Evolutionary conservation across 495 filamentous ascomycete species (phyloP), one percentile per base, ranked within the genome.

Genomic region (Antarctomyces pellizariae): DNA sequence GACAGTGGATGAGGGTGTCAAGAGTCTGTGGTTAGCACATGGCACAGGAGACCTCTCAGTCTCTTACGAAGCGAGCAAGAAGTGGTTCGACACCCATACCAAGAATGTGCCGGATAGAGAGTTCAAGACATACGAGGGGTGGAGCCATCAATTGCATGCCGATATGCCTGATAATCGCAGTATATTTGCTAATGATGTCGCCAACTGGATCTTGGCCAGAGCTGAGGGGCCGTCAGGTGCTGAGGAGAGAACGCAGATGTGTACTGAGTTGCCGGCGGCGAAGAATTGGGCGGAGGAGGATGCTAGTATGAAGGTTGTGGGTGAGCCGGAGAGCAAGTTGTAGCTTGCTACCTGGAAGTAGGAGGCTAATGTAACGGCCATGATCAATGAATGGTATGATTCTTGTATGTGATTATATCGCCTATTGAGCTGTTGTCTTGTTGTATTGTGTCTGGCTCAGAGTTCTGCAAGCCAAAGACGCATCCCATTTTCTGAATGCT

Each of bases 71-170:
- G 63, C 57, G 7, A 68, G 56, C 12, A 65, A 65, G 52, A 53
- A 42, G 29, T 72, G 72, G 43, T 63, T 61, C 32, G 61, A 62
- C n/a, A 25, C 41, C 26, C 50, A 63, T 22, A 34, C 49, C 9
- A 42, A 52, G 25, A n/a, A n/a, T n/a, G 52, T 72, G 6, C 42
- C 56, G 30, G 76, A 90, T 43, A 69, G 63, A 41, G 53, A 48
- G 22, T 76, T 83, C 37, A 67, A 59, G 53, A 37, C 51, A 5
- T 91, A 84, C 41, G 69, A 76, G 24, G 82, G 75, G 4, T 76
- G 59, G 51, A 77, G 59, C 44, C 82, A 91, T 48, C 65, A 67
- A 49, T 34, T 90, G 38, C 76, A 86, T 50, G 59, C 59, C 2
- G 82, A 90, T 33, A 53, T 67, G 31, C 45, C 57, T 16, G 48